Evolutionary conservation across 108 stramenopile species (phyloP), one percentile per base, ranked within the genome.

Genomic region (Nitzschia palea): DNA sequence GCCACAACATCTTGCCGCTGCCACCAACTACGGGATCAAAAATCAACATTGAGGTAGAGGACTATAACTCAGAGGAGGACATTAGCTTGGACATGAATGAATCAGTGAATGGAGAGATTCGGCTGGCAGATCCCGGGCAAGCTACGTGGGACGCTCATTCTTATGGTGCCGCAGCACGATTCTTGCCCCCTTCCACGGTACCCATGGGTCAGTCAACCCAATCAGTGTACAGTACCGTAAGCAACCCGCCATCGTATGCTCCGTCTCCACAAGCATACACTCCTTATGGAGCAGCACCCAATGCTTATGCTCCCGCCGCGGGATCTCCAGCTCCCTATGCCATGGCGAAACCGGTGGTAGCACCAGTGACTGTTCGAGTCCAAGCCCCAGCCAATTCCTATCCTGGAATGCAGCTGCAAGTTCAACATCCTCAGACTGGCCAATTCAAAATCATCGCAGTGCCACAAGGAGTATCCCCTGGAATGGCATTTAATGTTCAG

Each of bases 331-430:
- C 47, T 48, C 47, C 47, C 18, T 48, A 48, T 48, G 47, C 18
- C 55, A 5, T 26, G 51, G 51, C 51, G 37, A 20, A n/a, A 3
- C 42, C 22, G 43, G 12, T 15, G 4, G 23, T 10, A 20, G 28
- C 27, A 55, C 32, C 68, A 22, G 67, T 74, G 4, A 56, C 71
- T 37, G 78, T 83, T 68, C 78, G 82, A 18, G 82, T 88, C 6
- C 76, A 84, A 54, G 79, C 73, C 18, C 88, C 85, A n/a, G 70
- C 76, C 2, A 81, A 78, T 44, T 62, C 78, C n/a, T 55, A 62
- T 25, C 58, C 85, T 30, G 88, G 88, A 26, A 70, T 76, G 85
- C 85, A 82, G 35, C 35, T 89, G 25, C 78, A 80, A 55, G 66
- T 89, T 8, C 50, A 67, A 36, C 72, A 89, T 71, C 88, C 88